phyloP scores from a whole-genome alignment of 176 grass and related monocot genomes.

The Guadua angustifolia region DNA sequence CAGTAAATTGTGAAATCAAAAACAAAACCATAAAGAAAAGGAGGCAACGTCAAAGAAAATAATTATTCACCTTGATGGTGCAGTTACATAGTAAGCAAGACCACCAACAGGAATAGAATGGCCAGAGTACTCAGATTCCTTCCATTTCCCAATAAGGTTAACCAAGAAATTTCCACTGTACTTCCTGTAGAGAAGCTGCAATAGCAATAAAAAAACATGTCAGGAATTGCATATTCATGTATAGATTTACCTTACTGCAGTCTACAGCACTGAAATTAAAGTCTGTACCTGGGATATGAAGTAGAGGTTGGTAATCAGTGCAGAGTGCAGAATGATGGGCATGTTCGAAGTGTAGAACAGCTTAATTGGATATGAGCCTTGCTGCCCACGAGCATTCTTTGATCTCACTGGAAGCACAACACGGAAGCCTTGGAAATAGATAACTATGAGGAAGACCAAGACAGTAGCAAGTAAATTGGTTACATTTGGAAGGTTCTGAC shows the following conservation, averaged over 20 bases:
- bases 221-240: no score
- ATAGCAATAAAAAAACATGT: no score
- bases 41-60: not conserved
- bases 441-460: constrained; percentile 90
- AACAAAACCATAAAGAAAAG: not conserved
- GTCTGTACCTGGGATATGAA: constrained; percentile 98
- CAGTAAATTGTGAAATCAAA: not conserved
- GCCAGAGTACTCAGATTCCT: constrained; percentile 88
- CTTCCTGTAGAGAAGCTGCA: constrained; percentile 88
- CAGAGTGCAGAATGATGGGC: constrained; percentile 96
- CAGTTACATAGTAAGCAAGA: constrained; percentile 93
- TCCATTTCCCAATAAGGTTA: constrained; percentile 89
- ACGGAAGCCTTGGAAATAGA: constrained; percentile 97
- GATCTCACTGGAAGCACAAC: constrained; percentile 95
- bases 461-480: constrained; percentile 95
- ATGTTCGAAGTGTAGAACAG: constrained; percentile 97
- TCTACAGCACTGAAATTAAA: no score
- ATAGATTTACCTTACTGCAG: no score
- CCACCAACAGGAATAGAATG: constrained; percentile 84
- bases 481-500: constrained; percentile 94
- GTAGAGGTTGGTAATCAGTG: constrained; percentile 89
- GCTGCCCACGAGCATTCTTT: constrained; percentile 91
- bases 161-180: constrained; percentile 95
- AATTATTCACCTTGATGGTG: constrained; percentile 78
- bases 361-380: constrained; percentile 98